These are phyloP conservation scores for Rosellinia necatrix DNA, from an alignment of 2,329 filamentous ascomycete species.

Conservation along the genomic window DNA sequence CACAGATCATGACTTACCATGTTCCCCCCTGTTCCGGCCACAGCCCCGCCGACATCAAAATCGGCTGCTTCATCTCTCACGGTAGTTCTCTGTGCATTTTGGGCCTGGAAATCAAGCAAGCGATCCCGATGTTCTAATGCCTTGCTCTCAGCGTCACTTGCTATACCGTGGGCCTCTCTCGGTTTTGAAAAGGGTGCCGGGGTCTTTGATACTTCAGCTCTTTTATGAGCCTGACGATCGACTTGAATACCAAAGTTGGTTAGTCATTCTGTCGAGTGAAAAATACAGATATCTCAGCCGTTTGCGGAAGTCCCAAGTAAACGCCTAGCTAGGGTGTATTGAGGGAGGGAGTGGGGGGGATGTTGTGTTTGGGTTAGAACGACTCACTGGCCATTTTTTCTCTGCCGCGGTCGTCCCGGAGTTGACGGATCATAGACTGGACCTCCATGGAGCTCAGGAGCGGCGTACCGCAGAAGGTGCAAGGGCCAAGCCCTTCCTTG, in stretches of 20 bases:
- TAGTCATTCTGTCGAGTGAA: not conserved
- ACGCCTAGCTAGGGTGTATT: too few species aligned
- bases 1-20: constrained; percentile 48
- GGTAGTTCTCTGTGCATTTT: constrained; percentile 82
- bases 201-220: constrained; percentile 65
- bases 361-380: not conserved
- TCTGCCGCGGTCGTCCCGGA: constrained; percentile 82
- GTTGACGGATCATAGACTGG: constrained; percentile 80
- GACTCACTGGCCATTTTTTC: constrained; percentile 71
- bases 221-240: constrained; percentile 72
- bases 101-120: constrained; percentile 79
- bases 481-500: constrained; percentile 90
- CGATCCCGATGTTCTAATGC: constrained; percentile 81
- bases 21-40: constrained; percentile 56
- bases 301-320: too few species aligned
- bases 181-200: constrained; percentile 64
- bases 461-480: constrained; percentile 82
- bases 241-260: constrained; percentile 43
- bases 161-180: constrained; percentile 42
- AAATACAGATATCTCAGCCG: not conserved
- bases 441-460: constrained; percentile 75
- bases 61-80: constrained; percentile 82
- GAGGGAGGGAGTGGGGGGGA: not conserved
- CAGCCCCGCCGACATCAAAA: constrained; percentile 56
- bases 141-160: constrained; percentile 64